A percentile compares a stretch with the other conserved stretches of the same genome.
phyloP scores from a whole-genome alignment of 768 basidiomycete species.

The Trametes punicea region DNA sequence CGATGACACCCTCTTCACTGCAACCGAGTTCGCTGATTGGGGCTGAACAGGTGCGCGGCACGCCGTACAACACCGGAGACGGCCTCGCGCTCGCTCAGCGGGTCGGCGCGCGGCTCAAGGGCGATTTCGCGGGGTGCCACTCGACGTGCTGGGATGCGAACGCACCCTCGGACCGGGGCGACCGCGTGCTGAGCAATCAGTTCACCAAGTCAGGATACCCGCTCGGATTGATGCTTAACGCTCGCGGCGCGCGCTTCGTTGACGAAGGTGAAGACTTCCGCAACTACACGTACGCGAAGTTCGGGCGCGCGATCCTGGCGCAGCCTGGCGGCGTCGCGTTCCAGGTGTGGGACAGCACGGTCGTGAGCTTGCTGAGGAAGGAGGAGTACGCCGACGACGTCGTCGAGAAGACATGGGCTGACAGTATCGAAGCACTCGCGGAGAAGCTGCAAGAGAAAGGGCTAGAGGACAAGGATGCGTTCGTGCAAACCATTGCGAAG shows the following conservation, averaged over 20 bases:
- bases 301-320: conserved; percentile 54
- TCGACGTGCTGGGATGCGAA: conserved; percentile 72
- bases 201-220: conserved; percentile 75
- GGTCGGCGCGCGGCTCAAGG: conserved; percentile 51
- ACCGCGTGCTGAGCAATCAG: conserved; percentile 61
- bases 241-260: conserved; percentile 55
- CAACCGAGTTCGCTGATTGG: not conserved
- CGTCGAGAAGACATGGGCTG: conserved; percentile 51
- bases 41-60: conserved; percentile 54
- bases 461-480: conserved; percentile 38
- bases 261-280: conserved; percentile 72
- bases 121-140: conserved; percentile 72
- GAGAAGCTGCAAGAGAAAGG: conserved; percentile 44
- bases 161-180: conserved; percentile 47
- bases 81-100: conserved; percentile 51
- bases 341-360: conserved; percentile 60
- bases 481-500: conserved; percentile 44
- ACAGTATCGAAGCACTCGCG: conserved; percentile 48
- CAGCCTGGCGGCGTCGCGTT: conserved; percentile 62
- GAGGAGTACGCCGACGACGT: conserved; percentile 67
- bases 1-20: conserved; percentile 7
- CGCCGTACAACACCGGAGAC: conserved; percentile 70
- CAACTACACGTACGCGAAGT: conserved; percentile 72
- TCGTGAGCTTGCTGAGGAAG: conserved; percentile 42
- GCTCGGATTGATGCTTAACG: conserved; percentile 66